These are phyloP conservation scores for Artomyces pyxidatus DNA, from an alignment of 768 basidiomycete genomes.

Conservation along the genomic window DNA sequence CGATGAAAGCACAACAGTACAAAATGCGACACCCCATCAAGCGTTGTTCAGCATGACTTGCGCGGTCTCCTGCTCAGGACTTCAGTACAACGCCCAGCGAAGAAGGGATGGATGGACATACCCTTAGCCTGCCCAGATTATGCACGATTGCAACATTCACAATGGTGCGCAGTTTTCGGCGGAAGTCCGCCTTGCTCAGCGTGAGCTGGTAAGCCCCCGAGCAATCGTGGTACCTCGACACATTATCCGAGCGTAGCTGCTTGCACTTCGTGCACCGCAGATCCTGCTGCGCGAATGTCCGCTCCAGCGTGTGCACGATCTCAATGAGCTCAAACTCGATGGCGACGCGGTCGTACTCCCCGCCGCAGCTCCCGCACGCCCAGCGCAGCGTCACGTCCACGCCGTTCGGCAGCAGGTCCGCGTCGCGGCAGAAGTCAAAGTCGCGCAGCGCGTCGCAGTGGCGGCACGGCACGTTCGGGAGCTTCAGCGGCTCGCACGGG, in stretches of 20 bases:
- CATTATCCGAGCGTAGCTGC: constrained; percentile 84
- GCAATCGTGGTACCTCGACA: constrained; percentile 79
- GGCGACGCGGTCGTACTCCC: constrained; percentile 80
- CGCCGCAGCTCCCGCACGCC: constrained; percentile 64
- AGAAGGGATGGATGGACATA: constrained; percentile 23
- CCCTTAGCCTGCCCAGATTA: constrained; percentile 59
- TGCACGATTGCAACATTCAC: constrained; percentile 77
- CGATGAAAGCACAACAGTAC: neutral
- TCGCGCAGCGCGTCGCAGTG: constrained; percentile 81
- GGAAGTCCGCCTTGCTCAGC: constrained; percentile 62
- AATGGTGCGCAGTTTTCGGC: constrained; percentile 68
- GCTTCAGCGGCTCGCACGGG: constrained; percentile 81
- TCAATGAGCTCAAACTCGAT: constrained; percentile 87
- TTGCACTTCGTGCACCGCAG: constrained; percentile 83
- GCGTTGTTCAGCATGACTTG: constrained; percentile 10
- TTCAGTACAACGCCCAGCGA: neutral
- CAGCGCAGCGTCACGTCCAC: constrained; percentile 47
- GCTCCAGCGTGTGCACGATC: constrained; percentile 60
- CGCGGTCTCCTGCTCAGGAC: constrained; percentile 8
- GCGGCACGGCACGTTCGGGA: constrained; percentile 82
- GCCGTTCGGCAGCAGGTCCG: constrained; percentile 61
- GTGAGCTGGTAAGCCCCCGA: constrained; percentile 78
- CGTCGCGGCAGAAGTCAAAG: constrained; percentile 94
- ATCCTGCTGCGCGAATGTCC: constrained; percentile 82
- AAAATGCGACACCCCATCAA: neutral